Evolutionary conservation across 31 red algal genomes (phyloP), one percentile per base, ranked within the genome.

Genomic region (Endocladia muricata): DNA sequence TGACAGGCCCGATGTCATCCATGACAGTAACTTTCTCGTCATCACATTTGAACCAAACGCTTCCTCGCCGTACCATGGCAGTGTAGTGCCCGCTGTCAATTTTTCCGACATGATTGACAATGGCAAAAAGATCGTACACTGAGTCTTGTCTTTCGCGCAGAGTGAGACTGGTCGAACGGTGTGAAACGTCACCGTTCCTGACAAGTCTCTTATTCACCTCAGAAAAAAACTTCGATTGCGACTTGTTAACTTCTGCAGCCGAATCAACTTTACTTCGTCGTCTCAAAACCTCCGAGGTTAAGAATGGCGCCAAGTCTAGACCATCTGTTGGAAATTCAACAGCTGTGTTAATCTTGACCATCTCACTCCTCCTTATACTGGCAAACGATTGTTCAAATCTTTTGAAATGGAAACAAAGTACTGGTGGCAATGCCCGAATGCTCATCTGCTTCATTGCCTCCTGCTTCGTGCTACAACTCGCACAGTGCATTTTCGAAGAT

Each of bases 61-160:
- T 83, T 42, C 86, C 67, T 58, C 83, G 70, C 37, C 94, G 55
- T 49, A 97, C 80, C 32, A 89, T 66, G 19, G 89, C 70, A 13
- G 87, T 93, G 63, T 97, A 97, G 76, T 97, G 94, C 29, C 94
- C 94, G 61, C 87, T 91, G 49, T 97, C 94, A 55, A 97, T 97
- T 22, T 79, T 79, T 34, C 94, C 94, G 57, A 78, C 61, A 67
- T 97, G 94, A 65, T 89, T 93, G 2, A 97, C 84, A 8, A 93
- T 79, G 13, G 89, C 94, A 64, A 91, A 90, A 22, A 97, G 78
- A 76, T 97, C 94, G 54, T 97, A 97, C 3, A 97, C 32, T 33
- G 80, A 60, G 11, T 86, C 77, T 13, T 81, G 72, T 7, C 52
- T 74, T 33, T 55, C 42, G 7, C 80, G 4, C 1, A 85, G 59